Percentiles rank a stretch among this genome's conserved stretches.
Conservation (phyloP, 2,329 filamentous ascomycete genomes). For the Venturia asperata region DNA sequence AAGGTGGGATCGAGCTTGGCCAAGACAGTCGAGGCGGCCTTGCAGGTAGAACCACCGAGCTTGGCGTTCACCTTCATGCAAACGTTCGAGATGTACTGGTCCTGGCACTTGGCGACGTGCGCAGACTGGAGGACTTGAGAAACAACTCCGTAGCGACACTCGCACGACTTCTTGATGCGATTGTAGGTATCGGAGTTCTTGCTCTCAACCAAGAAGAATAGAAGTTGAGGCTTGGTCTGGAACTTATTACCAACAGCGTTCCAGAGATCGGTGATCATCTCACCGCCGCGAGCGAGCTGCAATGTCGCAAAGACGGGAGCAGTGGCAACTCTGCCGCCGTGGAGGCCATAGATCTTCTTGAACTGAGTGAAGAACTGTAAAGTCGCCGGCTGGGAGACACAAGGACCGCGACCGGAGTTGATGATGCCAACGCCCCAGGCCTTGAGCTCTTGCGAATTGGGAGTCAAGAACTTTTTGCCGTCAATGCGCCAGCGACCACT, state of each 20-base stretch:
- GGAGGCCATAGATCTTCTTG: constrained; percentile 50
- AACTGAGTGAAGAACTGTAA: constrained; percentile 41
- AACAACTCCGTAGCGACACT: constrained; percentile 75
- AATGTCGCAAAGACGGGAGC: constrained; percentile 36
- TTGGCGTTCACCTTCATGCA: constrained; percentile 97
- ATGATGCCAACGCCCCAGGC: constrained; percentile 72
- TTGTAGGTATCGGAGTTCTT: constrained; percentile 69
- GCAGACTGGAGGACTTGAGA: constrained; percentile 72
- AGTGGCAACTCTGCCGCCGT: constrained; percentile 52
- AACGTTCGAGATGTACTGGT: constrained; percentile 89
- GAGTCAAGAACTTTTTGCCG: constrained; percentile 65
- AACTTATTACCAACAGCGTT: constrained; percentile 40
- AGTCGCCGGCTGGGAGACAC: background rate
- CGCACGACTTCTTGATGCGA: constrained; percentile 80
- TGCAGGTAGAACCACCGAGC: constrained; percentile 71
- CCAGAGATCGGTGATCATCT: constrained; percentile 51
- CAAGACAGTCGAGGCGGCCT: constrained; percentile 25
- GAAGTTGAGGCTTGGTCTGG: constrained; percentile 59
- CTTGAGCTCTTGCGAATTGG: constrained; percentile 56
- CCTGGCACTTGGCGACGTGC: constrained; percentile 62
- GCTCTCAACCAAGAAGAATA: constrained; percentile 70
- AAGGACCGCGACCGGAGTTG: constrained; percentile 37
- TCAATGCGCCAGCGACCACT: constrained; percentile 82
- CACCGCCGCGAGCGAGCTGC: constrained; percentile 35
- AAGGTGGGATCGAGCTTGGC: constrained; percentile 17